Percentiles rank a stretch among this genome's conserved stretches.
Evolutionary conservation across 371 early-diverging fungal genomes (phyloP).

Genomic region (Fennellomyces sp.): DNA sequence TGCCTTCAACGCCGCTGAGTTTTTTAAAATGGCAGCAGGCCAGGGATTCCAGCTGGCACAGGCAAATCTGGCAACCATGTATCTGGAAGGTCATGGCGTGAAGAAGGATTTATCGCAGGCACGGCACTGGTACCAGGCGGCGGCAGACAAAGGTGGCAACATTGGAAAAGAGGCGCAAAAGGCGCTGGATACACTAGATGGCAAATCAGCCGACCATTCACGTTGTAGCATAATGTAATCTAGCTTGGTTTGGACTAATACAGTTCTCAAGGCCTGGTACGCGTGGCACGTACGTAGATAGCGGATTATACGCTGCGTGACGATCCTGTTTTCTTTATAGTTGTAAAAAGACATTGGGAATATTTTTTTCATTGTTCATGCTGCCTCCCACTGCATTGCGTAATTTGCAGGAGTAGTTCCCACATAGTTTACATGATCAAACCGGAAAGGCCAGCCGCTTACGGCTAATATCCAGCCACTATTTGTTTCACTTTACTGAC

Average conservation of each 20-base stretch:
- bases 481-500: too few species aligned
- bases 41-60: conserved; percentile 52
- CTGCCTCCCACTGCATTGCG: too few species aligned
- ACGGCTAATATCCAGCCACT: too few species aligned
- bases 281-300: too few species aligned
- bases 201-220: conserved; percentile 17
- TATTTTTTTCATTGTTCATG: too few species aligned
- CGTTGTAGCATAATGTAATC: conserved; percentile 46
- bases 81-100: conserved; percentile 47
- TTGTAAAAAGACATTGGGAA: too few species aligned
- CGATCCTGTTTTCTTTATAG: too few species aligned
- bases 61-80: conserved; percentile 48
- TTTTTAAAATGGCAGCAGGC: conserved; percentile 47
- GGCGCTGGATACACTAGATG: conserved; percentile 28
- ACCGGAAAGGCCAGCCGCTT: too few species aligned
- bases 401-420: too few species aligned
- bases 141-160: conserved; percentile 31
- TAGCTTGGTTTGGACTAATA: conserved; percentile 6
- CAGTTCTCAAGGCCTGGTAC: too few species aligned
- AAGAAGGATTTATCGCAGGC: conserved; percentile 36
- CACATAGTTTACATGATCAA: too few species aligned
- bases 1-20: conserved; percentile 47
- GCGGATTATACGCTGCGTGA: too few species aligned
- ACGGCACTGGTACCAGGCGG: conserved; percentile 31
- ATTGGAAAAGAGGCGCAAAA: conserved; percentile 52